These are phyloP conservation scores for Podaxis sp. DNA, from an alignment of 768 basidiomycete species.

Conservation along the genomic window DNA sequence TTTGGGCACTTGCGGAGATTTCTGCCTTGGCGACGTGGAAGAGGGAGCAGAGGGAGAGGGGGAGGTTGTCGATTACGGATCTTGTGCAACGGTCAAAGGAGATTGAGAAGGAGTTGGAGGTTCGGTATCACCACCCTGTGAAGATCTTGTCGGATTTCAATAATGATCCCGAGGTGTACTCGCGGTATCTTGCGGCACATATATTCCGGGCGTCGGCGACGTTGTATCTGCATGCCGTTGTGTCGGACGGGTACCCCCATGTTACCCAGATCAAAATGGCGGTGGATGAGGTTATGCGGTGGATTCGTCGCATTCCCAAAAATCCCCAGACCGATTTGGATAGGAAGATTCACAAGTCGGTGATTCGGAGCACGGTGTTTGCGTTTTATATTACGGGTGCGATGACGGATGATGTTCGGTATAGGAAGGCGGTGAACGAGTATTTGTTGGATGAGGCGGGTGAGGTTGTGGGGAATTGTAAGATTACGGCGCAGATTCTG, in stretches of 20 bases:
- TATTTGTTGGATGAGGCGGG: slow-evolving; percentile 45
- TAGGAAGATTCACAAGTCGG: slow-evolving; percentile 39
- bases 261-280: slow-evolving; percentile 57
- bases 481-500: slow-evolving; percentile 50
- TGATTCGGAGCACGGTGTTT: slow-evolving; percentile 77
- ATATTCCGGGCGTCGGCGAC: slow-evolving; percentile 73
- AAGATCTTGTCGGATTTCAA: slow-evolving; percentile 18
- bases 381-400: slow-evolving; percentile 70
- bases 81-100: slow-evolving; percentile 49
- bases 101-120: slow-evolving; percentile 41
- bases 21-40: slow-evolving; percentile 68
- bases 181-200: slow-evolving; percentile 43
- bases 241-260: slow-evolving; percentile 67
- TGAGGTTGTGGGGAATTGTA: slow-evolving; percentile 61
- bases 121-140: slow-evolving; percentile 12
- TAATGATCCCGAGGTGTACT: slow-evolving; percentile 26
- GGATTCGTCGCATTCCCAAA: slow-evolving; percentile 35
- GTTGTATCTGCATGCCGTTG: slow-evolving; percentile 72
- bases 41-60: slow-evolving; percentile 28
- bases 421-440: slow-evolving; percentile 38
- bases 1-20: slow-evolving; percentile 77
- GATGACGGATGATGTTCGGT: slow-evolving; percentile 47
- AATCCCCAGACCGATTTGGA: slow-evolving; percentile 17
- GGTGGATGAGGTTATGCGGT: slow-evolving; percentile 49
- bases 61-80: slow-evolving; percentile 53